These are phyloP conservation scores for Tetrapyrgos nigripes DNA, from an alignment of 1,284 basidiomycete species.

Conservation along the genomic window DNA sequence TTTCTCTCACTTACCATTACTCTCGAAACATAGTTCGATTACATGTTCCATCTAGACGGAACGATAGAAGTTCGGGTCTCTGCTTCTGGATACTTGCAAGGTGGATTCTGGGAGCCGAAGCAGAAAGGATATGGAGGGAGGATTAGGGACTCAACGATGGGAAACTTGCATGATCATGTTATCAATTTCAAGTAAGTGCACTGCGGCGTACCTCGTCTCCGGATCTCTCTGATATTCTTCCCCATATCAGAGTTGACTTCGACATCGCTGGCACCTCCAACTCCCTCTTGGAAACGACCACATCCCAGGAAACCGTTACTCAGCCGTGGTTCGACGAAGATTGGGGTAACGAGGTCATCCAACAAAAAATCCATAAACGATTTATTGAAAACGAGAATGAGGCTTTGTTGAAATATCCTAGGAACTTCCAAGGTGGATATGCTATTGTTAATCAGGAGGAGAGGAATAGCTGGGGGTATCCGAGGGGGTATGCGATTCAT, in stretches of 20 bases:
- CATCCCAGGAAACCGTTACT: conserved; percentile 52
- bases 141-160: conserved; percentile 65
- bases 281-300: conserved; percentile 59
- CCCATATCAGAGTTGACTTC: conserved; percentile 51
- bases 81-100: conserved; percentile 74
- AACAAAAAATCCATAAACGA: conserved; percentile 57
- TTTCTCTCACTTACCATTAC: not conserved
- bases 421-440: conserved; percentile 61
- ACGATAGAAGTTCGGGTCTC: conserved; percentile 70
- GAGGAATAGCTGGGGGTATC: conserved; percentile 61
- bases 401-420: conserved; percentile 57
- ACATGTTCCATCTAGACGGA: conserved; percentile 70
- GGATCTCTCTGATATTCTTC: no score
- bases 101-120: conserved; percentile 56
- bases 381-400: conserved; percentile 64
- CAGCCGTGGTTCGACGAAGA: conserved; percentile 57
- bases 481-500: conserved; percentile 62
- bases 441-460: conserved; percentile 66
- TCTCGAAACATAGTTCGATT: conserved; percentile 55
- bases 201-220: conserved; percentile 15
- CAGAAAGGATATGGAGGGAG: conserved; percentile 59
- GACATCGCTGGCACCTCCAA: conserved; percentile 65
- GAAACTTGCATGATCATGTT: conserved; percentile 73
- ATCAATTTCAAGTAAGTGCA: conserved; percentile 59
- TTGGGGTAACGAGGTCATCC: conserved; percentile 50